These are phyloP conservation scores for Trypanosoma avium DNA, from an alignment of 208 protist genomes.

Conservation along the genomic window DNA sequence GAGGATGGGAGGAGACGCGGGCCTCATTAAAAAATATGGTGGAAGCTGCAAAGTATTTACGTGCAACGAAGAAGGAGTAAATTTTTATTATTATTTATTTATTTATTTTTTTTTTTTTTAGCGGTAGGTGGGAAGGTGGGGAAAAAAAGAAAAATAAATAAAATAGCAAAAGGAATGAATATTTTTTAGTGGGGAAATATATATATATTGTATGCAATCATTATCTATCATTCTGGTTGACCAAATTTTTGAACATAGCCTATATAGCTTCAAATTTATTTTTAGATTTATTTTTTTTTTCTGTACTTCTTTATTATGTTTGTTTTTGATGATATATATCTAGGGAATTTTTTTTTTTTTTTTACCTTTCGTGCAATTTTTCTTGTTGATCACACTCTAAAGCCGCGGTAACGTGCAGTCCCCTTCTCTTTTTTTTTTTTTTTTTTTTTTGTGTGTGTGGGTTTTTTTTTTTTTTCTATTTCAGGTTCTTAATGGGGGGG, in stretches of 20 bases:
- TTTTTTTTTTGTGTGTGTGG: background rate
- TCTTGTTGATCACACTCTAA: background rate
- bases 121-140: background rate
- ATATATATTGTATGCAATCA: no score
- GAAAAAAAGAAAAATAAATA: background rate
- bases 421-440: background rate
- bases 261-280: no score
- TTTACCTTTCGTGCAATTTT: background rate
- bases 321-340: no score
- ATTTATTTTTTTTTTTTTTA: slow-evolving; percentile 1
- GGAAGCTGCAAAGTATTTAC: slow-evolving; percentile 39
- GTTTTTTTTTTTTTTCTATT: background rate
- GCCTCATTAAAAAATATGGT: slow-evolving; percentile 56
- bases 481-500: no score
- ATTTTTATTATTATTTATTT: background rate
- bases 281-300: no score
- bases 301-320: no score
- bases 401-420: background rate
- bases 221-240: no score
- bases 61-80: slow-evolving; percentile 28
- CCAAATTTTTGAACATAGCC: no score
- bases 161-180: background rate
- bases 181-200: background rate
- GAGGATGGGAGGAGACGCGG: slow-evolving; percentile 44
- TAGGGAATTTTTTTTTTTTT: background rate